A percentile compares a stretch with the other conserved stretches of the same genome.
Evolutionary conservation across 176 grass and related monocot species (phyloP).

Genomic region (Paspalum notatum): DNA sequence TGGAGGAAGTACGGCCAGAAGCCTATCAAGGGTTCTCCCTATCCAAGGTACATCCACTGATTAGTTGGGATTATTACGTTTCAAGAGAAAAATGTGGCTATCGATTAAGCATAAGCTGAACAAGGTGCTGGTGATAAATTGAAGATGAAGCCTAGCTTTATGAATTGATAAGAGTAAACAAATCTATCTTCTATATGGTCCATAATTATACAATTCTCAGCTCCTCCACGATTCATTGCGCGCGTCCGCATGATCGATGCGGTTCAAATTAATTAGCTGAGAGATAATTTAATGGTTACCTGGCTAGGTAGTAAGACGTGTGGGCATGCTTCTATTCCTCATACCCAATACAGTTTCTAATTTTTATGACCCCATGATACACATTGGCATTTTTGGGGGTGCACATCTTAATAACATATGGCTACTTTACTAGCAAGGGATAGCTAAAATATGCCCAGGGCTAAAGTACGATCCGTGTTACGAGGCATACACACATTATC

Average conservation of each 20-base stretch:
- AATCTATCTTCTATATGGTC: neutral
- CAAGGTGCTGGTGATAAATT: neutral
- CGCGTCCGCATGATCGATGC: conserved; percentile 35
- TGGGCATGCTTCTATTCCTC: conserved; percentile 20
- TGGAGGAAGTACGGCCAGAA: conserved; percentile 99
- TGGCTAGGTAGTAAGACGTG: neutral
- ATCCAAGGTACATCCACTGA: conserved; percentile 69
- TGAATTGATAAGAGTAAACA: conserved; percentile 27
- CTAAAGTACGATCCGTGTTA: neutral
- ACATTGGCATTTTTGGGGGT: neutral
- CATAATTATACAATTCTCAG: conserved; percentile 27
- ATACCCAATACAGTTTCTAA: neutral
- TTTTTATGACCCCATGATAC: neutral
- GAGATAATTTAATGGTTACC: conserved; percentile 32
- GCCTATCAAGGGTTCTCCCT: conserved; percentile 96
- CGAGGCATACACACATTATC: neutral
- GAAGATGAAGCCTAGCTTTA: neutral
- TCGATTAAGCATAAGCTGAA: neutral
- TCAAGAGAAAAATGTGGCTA: neutral
- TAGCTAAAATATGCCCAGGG: neutral
- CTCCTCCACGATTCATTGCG: conserved; percentile 7
- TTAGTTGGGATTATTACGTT: conserved; percentile 20
- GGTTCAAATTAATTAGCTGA: conserved; percentile 19
- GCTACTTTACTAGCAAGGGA: neutral
- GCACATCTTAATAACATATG: neutral